phyloP scores from a whole-genome alignment of 1,139 yeast genomes.

The Kodamaea ohmeri region DNA sequence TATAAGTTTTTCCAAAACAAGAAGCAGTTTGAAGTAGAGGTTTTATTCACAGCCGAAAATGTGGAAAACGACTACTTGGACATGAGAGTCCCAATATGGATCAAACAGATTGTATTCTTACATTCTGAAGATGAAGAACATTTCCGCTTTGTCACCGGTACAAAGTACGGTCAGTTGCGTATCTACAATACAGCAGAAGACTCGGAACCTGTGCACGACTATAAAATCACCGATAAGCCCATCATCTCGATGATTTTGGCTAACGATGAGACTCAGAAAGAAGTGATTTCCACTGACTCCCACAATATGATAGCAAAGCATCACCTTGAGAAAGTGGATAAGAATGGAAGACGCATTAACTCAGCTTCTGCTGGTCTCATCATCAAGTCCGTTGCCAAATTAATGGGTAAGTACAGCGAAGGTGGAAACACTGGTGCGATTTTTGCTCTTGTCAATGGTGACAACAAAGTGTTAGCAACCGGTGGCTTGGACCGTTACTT shows the following conservation, averaged over 20 bases:
- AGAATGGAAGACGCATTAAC: slow-evolving; percentile 35
- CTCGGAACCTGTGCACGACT: slow-evolving; percentile 54
- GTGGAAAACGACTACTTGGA: slow-evolving; percentile 66
- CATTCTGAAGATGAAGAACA: slow-evolving; percentile 25
- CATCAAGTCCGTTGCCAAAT: slow-evolving; percentile 36
- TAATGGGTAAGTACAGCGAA: slow-evolving; percentile 41
- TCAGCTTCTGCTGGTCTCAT: slow-evolving; percentile 48
- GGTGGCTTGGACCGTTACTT: slow-evolving; percentile 89
- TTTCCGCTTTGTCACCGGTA: slow-evolving; percentile 57
- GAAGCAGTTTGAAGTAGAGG: slow-evolving; percentile 22
- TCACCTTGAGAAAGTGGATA: slow-evolving; percentile 40
- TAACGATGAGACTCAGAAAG: slow-evolving; percentile 25
- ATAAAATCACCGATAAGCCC: slow-evolving; percentile 49
- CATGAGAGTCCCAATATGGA: slow-evolving; percentile 66
- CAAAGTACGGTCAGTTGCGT: slow-evolving; percentile 68
- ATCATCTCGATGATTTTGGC: slow-evolving; percentile 39
- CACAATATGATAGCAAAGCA: slow-evolving; percentile 55
- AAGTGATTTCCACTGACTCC: slow-evolving; percentile 55
- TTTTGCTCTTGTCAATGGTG: slow-evolving; percentile 25
- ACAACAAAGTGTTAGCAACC: slow-evolving; percentile 40
- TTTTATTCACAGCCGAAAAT: slow-evolving; percentile 56
- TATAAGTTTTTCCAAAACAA: slow-evolving; percentile 18
- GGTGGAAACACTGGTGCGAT: slow-evolving; percentile 50
- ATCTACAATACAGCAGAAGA: slow-evolving; percentile 60
- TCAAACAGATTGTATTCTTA: slow-evolving; percentile 49